phyloP scores from a whole-genome alignment of 306 rosid genomes.

The Lathyrus oleraceus region DNA sequence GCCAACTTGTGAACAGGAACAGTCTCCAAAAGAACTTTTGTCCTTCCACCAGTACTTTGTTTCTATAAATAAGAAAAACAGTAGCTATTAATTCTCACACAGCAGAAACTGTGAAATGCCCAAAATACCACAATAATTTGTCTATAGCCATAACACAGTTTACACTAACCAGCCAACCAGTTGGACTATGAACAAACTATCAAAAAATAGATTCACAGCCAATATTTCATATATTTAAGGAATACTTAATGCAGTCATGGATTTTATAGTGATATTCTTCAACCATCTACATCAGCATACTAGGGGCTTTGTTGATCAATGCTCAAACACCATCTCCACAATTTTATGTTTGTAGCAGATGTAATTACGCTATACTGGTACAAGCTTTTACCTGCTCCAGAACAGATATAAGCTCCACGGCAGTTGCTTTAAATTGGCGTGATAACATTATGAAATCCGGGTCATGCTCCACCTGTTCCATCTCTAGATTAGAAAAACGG shows the following conservation, averaged over 20 bases:
- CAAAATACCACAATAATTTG: slow-evolving; percentile 24
- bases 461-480: slow-evolving; percentile 97
- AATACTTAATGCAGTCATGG: slow-evolving; percentile 28
- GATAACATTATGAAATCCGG: slow-evolving; percentile 79
- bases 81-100: slow-evolving; percentile 32
- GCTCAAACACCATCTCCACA: slow-evolving; percentile 23
- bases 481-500: slow-evolving; percentile 60
- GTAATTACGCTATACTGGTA: slow-evolving; percentile 11
- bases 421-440: slow-evolving; percentile 93
- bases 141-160: slow-evolving; percentile 13
- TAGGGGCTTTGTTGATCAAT: slow-evolving; percentile 15
- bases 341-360: slow-evolving; percentile 24
- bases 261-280: slow-evolving; percentile 18
- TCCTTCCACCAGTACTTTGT: slow-evolving; percentile 96
- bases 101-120: slow-evolving; percentile 13
- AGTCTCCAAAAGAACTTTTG: slow-evolving; percentile 93
- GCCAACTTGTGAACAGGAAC: slow-evolving; percentile 98
- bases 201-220: slow-evolving; percentile 1
- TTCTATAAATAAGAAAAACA: slow-evolving; percentile 59
- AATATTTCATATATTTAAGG: slow-evolving; percentile 29
- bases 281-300: slow-evolving; percentile 22
- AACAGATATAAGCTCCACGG: slow-evolving; percentile 88
- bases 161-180: slow-evolving; percentile 20
- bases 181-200: slow-evolving; percentile 10
- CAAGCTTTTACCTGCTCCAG: slow-evolving; percentile 87